Evolutionary conservation across 768 basidiomycete genomes (phyloP).

Genomic region (Pulveroboletus sp.): DNA sequence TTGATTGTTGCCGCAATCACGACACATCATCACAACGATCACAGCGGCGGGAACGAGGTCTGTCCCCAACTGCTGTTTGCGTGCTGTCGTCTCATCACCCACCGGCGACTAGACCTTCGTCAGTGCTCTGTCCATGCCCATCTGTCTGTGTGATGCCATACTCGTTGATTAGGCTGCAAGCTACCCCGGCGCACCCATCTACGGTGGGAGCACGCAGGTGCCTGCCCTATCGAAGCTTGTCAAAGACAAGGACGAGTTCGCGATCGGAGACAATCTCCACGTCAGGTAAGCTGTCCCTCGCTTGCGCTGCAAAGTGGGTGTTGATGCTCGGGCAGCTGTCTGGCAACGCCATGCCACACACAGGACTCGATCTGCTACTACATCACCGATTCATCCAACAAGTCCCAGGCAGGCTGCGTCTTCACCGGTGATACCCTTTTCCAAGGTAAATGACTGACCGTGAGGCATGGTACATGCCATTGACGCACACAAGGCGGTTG

Average conservation of each 20-base stretch:
- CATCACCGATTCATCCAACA: conserved; percentile 47
- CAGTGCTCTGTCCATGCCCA: conserved; percentile 10
- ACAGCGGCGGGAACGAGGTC: conserved; percentile 83
- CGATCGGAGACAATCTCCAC: conserved; percentile 56
- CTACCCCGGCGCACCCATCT: conserved; percentile 50
- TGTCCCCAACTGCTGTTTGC: conserved; percentile 7
- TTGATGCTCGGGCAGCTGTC: conserved; percentile 45
- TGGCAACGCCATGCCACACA: conserved; percentile 91
- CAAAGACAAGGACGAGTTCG: conserved; percentile 78
- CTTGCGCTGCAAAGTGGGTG: not conserved
- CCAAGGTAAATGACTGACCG: conserved; percentile 28
- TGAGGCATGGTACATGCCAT: not conserved
- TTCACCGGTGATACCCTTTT: conserved; percentile 97
- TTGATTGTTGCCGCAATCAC: conserved; percentile 71
- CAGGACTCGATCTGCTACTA: conserved; percentile 95
- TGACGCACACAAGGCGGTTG: conserved; percentile 57
- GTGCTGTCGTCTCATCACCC: conserved; percentile 10
- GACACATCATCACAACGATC: conserved; percentile 91
- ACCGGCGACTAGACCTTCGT: conserved; percentile 26
- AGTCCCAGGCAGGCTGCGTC: conserved; percentile 61
- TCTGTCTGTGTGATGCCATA: not conserved
- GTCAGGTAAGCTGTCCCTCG: conserved; percentile 47
- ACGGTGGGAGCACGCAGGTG: conserved; percentile 75
- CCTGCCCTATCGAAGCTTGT: conserved; percentile 67
- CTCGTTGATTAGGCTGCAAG: conserved; percentile 35